phyloP scores from a whole-genome alignment of 2,329 filamentous ascomycete species.

The Teratosphaeria destructans region DNA sequence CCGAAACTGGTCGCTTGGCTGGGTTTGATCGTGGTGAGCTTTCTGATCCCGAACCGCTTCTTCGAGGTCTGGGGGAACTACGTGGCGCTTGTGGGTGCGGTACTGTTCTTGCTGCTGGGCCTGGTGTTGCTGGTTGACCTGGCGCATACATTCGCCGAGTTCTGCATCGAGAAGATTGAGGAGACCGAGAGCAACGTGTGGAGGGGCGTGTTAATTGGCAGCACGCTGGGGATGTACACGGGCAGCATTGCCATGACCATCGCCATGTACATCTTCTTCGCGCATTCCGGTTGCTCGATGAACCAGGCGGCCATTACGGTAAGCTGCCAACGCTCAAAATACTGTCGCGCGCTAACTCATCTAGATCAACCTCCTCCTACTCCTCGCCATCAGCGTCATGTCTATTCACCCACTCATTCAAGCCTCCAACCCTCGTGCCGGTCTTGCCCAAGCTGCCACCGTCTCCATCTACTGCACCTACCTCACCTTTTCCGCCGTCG shows the following conservation, averaged over 20 bases:
- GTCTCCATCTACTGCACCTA: conserved; percentile 98
- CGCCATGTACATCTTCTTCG: conserved; percentile 96
- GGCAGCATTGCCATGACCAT: conserved; percentile 88
- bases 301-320: conserved; percentile 89
- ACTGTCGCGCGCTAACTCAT: neutral
- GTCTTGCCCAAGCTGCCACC: conserved; percentile 93
- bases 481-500: conserved; percentile 93
- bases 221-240: conserved; percentile 87
- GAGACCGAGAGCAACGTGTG: conserved; percentile 74
- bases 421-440: conserved; percentile 84
- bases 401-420: conserved; percentile 87
- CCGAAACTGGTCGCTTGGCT: conserved; percentile 91
- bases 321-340: conserved; percentile 13
- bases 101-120: conserved; percentile 86
- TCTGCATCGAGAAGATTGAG: conserved; percentile 89
- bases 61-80: conserved; percentile 96
- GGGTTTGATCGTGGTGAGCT: conserved; percentile 75
- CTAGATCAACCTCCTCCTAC: conserved; percentile 70
- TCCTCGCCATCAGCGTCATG: conserved; percentile 68
- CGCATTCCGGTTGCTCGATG: conserved; percentile 71
- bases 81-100: conserved; percentile 74
- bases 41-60: conserved; percentile 90
- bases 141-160: conserved; percentile 94
- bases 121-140: conserved; percentile 88
- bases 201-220: conserved; percentile 80